Percentiles rank a stretch among this genome's conserved stretches.
These are phyloP conservation scores for Vaccinium corymbosum DNA, from an alignment of 148 eudicot species.

Conservation along the genomic window DNA sequence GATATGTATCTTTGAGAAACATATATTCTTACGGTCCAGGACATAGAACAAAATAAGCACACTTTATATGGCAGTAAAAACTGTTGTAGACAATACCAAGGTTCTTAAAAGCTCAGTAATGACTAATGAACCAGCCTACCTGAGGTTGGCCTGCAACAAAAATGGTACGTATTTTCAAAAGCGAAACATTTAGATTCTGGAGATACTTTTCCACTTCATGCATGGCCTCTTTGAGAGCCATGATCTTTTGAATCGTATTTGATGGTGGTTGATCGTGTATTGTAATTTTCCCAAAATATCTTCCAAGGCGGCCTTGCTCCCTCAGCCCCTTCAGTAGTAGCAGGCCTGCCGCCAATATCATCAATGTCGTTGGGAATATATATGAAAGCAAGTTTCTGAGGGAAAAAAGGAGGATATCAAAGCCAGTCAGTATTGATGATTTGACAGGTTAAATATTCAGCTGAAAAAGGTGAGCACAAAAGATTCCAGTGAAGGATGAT, in stretches of 20 bases:
- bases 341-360: conserved; percentile 59
- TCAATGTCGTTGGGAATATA: conserved; percentile 58
- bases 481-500: background rate
- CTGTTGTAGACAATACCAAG: background rate
- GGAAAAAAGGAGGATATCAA: background rate
- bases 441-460: background rate
- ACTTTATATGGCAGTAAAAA: background rate
- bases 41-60: background rate
- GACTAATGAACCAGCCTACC: conserved; percentile 36
- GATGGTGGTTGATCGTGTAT: conserved; percentile 92
- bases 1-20: background rate
- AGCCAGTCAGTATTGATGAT: background rate
- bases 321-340: conserved; percentile 67
- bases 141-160: conserved; percentile 87
- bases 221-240: conserved; percentile 85
- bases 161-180: conserved; percentile 71
- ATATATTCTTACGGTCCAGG: background rate
- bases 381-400: conserved; percentile 68
- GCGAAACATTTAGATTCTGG: conserved; percentile 67
- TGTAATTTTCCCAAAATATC: conserved; percentile 75
- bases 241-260: conserved; percentile 88
- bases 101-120: background rate
- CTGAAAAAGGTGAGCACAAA: background rate
- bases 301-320: conserved; percentile 90
- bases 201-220: conserved; percentile 77